Conservation (phyloP, 2,329 filamentous ascomycete species). For the Trichophaea hybrida region DNA sequence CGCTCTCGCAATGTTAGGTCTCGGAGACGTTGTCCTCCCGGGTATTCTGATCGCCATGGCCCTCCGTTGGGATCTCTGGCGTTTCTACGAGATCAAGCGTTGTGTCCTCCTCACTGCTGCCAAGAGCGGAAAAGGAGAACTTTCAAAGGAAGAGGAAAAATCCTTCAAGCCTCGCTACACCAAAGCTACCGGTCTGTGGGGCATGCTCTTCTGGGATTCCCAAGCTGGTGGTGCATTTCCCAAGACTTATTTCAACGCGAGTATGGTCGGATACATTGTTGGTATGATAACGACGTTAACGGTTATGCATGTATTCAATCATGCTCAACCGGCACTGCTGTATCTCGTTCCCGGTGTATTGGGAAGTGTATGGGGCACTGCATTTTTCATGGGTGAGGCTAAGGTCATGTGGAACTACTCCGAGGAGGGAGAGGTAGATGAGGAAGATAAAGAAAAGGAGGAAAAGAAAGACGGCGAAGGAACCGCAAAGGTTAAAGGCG, state of each 20-base stretch:
- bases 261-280: conserved; percentile 58
- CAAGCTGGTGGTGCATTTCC: conserved; percentile 41
- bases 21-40: conserved; percentile 88
- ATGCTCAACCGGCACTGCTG: conserved; percentile 77
- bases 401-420: conserved; percentile 66
- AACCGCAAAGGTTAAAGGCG: conserved; percentile 17
- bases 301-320: conserved; percentile 62
- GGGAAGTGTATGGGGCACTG: conserved; percentile 59
- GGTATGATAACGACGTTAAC: conserved; percentile 65
- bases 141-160: conserved; percentile 25
- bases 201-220: conserved; percentile 49
- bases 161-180: conserved; percentile 38
- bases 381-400: conserved; percentile 54
- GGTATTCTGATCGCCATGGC: conserved; percentile 82
- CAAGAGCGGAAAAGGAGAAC: neutral
- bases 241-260: conserved; percentile 74
- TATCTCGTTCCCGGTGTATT: conserved; percentile 85
- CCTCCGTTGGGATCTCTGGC: conserved; percentile 78
- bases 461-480: conserved; percentile 20
- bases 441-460: conserved; percentile 21
- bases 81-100: conserved; percentile 60
- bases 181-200: conserved; percentile 37
- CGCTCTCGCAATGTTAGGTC: conserved; percentile 57
- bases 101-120: conserved; percentile 28
- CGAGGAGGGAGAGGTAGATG: conserved; percentile 40